phyloP scores from a whole-genome alignment of 2,329 filamentous ascomycete species.

The Neoscytalidium dimidiatum region DNA sequence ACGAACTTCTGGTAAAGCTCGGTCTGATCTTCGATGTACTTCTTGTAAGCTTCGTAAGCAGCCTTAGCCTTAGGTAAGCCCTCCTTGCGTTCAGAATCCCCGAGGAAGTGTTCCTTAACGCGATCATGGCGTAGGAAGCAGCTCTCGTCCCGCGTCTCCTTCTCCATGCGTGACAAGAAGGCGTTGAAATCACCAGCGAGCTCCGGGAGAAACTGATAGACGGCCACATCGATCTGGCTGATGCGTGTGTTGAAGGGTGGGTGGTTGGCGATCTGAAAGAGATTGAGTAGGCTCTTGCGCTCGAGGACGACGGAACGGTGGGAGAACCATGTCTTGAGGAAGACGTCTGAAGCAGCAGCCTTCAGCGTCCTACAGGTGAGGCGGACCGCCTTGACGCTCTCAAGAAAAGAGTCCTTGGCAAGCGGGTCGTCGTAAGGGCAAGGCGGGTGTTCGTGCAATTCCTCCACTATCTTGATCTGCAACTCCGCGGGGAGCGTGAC shows the following conservation, averaged over 20 bases:
- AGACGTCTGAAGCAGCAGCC: constrained; percentile 20
- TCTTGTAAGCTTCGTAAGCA: neutral
- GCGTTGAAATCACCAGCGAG: neutral
- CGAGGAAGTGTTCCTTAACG: neutral
- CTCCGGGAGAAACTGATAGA: neutral
- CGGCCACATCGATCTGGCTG: neutral
- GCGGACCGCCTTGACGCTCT: constrained; percentile 21
- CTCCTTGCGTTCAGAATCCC: neutral
- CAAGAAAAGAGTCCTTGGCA: constrained; percentile 19
- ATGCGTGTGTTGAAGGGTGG: constrained; percentile 2
- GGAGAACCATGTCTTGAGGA: constrained; percentile 22
- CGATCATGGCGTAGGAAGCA: constrained; percentile 5
- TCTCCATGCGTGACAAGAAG: constrained; percentile 7
- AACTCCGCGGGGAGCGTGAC: constrained; percentile 22
- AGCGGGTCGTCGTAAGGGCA: constrained; percentile 12
- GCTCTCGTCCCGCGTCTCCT: neutral
- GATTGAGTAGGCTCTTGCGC: constrained; percentile 21
- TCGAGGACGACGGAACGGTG: constrained; percentile 19
- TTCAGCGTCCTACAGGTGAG: constrained; percentile 21
- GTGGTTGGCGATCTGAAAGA: constrained; percentile 16
- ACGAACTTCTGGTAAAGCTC: neutral
- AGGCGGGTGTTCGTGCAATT: constrained; percentile 21
- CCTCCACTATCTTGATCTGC: constrained; percentile 22
- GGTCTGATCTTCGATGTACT: neutral
- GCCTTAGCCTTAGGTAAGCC: constrained; percentile 1